phyloP scores from a whole-genome alignment of 176 grass and related monocot species.

The Aegilops tauschii region DNA sequence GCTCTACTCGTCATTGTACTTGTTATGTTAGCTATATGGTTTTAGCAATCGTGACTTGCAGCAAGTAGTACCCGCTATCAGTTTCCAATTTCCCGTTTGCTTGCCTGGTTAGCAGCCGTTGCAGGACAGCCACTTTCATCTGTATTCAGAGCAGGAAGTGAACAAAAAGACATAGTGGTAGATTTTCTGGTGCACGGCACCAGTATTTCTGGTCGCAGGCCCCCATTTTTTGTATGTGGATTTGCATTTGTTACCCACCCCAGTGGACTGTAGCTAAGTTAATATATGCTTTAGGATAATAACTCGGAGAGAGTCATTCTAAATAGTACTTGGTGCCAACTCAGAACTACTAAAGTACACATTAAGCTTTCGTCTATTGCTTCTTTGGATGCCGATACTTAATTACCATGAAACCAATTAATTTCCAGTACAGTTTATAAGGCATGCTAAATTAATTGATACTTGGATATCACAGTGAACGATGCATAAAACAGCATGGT shows the following conservation, averaged over 20 bases:
- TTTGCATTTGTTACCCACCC: background rate
- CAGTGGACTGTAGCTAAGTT: background rate
- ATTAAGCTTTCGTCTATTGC: background rate
- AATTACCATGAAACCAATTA: background rate
- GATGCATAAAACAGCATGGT: background rate
- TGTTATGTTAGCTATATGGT: background rate
- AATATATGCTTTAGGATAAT: background rate
- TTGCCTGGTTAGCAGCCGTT: background rate
- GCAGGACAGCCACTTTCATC: background rate
- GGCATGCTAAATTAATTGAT: conserved; percentile 12
- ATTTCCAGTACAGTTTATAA: background rate
- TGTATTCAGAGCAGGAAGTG: background rate
- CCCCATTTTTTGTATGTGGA: background rate
- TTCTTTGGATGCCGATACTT: background rate
- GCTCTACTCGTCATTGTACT: background rate
- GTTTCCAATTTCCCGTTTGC: conserved; percentile 1
- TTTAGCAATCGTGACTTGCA: background rate
- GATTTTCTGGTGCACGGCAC: background rate
- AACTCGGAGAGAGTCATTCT: background rate
- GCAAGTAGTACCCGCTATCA: background rate
- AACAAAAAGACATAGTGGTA: background rate
- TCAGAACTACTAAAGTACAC: background rate
- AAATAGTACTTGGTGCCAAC: background rate
- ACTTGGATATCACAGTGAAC: conserved; percentile 1
- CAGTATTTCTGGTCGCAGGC: background rate